These are phyloP conservation scores for Lentinula edodes DNA, from an alignment of 768 basidiomycete genomes.

Conservation along the genomic window DNA sequence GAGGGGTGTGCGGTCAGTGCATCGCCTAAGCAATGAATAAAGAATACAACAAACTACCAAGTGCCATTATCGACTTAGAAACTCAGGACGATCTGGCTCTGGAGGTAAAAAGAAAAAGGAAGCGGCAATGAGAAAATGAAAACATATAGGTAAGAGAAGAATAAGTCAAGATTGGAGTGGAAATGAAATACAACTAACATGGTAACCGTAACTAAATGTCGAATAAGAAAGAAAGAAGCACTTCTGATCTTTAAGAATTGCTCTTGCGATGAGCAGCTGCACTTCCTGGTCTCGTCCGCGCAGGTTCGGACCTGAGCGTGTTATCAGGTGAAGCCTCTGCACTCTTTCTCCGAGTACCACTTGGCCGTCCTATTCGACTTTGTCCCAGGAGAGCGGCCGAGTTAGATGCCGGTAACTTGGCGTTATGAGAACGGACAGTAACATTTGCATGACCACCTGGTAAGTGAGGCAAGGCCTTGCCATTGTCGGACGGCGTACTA, in stretches of 20 bases:
- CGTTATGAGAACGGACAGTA: slow-evolving; percentile 37
- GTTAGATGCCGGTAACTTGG: slow-evolving; percentile 31
- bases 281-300: slow-evolving; percentile 6
- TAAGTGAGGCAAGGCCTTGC: slow-evolving; percentile 35
- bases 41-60: background rate
- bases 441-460: slow-evolving; percentile 39
- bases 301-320: background rate
- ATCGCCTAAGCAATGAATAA: background rate
- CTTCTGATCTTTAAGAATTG: background rate
- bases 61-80: background rate
- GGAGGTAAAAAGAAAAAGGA: background rate
- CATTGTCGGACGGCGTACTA: slow-evolving; percentile 1
- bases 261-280: slow-evolving; percentile 1
- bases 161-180: slow-evolving; percentile 7
- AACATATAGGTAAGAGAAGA: background rate
- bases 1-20: slow-evolving; percentile 2
- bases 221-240: background rate
- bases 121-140: background rate
- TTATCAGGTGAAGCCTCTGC: slow-evolving; percentile 1
- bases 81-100: background rate
- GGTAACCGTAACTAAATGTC: slow-evolving; percentile 1
- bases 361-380: slow-evolving; percentile 48
- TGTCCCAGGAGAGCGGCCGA: slow-evolving; percentile 33
- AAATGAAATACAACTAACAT: slow-evolving; percentile 4
- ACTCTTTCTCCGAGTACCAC: slow-evolving; percentile 16